phyloP scores from a whole-genome alignment of 228 moss, liverwort and hornwort species.

The Sphagnum magellanicum region DNA sequence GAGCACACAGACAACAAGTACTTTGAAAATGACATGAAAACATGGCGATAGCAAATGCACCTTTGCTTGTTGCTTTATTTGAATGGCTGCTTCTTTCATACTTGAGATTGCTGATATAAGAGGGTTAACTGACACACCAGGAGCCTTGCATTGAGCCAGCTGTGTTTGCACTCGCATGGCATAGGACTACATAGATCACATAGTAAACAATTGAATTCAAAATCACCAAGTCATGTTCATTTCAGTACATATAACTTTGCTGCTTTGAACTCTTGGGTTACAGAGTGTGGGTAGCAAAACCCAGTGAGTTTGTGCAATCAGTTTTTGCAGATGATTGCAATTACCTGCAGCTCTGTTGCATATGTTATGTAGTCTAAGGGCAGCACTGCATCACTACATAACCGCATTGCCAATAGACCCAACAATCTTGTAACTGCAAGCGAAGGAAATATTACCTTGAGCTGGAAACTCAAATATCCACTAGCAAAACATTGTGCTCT shows the following conservation, averaged over 20 bases:
- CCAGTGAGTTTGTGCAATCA: background rate
- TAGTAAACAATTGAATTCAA: background rate
- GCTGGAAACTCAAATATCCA: too few species aligned
- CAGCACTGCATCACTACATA: conserved; percentile 54
- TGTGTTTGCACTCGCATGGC: conserved; percentile 5
- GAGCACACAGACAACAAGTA: background rate
- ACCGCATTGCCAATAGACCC: conserved; percentile 63
- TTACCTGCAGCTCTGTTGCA: conserved; percentile 58
- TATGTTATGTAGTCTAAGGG: conserved; percentile 67
- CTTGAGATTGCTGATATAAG: conserved; percentile 27
- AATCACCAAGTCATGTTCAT: background rate
- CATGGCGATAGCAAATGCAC: conserved; percentile 8
- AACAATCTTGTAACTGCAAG: conserved; percentile 62
- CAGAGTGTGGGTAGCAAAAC: too few species aligned
- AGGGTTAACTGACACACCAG: conserved; percentile 25
- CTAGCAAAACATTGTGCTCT: too few species aligned
- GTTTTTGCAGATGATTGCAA: background rate
- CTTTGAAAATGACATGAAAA: background rate
- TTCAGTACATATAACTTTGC: too few species aligned
- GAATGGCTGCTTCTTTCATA: conserved; percentile 16
- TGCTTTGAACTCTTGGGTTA: background rate
- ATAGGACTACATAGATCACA: conserved; percentile 10
- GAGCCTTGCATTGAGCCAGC: conserved; percentile 7
- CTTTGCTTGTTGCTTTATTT: conserved; percentile 24
- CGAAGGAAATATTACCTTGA: too few species aligned